Base-by-base conservation (phyloP, 768 basidiomycete genomes). In the Naganishia friedmannii region DNA sequence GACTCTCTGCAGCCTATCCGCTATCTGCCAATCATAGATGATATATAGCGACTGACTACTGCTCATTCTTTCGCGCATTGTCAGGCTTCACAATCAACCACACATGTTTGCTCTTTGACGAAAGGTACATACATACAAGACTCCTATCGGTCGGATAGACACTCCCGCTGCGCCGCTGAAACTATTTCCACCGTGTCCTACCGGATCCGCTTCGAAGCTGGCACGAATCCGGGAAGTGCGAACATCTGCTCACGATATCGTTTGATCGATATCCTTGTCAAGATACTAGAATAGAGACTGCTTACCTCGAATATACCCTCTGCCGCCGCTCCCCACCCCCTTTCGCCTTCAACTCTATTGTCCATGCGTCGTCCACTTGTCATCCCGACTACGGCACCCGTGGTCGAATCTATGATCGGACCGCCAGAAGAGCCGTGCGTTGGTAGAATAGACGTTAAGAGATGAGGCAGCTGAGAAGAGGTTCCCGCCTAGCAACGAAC, bases 391-490 rank as follows among this genome's bases (percentile, higher is more conserved):
- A 89, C 88, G 0, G 87, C 84, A 4, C 88, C 88, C 32, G 80
- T 86, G 71, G 86, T 83, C 71, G 84, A 83, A 68, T 88, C 86
- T 9, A 90, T 81, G 67, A 90, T 85, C 0, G 89, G 88, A 0
- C 88, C 88, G 4, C 89, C 89, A 68, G 88, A 89, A 23, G 88
- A 88, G 8, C 89, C 89, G 1, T 85, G 83, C 0, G 86, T 85
- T 15, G 88, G 88, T 9, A 85, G 85, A 84, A 42, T 81, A 79
- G 76, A 88, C 85, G 54, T 73, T 19, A 86, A 75, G 72, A 90
- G 77, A 73, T 87, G 85, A 0, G 85, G 84, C 12, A 90, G 83
- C 5, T 85, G 81, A 73, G 88, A 88, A 76, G 89, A 87, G n/a
- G 88, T 88, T 19, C 89, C 89, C 3, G 87, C 86, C 86, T 88